Base-by-base conservation (phyloP, 2,329 filamentous ascomycete genomes). In the Claviceps quebecensis region DNA sequence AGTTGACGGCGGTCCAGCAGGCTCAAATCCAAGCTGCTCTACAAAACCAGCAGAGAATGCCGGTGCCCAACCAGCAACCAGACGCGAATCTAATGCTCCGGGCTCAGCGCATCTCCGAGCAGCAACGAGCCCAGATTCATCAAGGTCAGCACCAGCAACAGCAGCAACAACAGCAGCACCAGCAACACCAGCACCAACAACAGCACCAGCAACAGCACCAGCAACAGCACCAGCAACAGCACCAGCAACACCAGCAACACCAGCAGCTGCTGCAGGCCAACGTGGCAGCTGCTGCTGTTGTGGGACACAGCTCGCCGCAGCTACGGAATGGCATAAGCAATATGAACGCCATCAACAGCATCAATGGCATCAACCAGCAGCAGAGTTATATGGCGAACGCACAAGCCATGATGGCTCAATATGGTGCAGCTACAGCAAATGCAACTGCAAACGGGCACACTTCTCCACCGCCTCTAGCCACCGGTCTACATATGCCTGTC, bases 1-100 rank as follows among this genome's bases (percentile, higher is more conserved):
- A 78, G 43, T 76, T 86, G 70, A 80, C 79, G 53, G 77, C 77
- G 45, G 73, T 86, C 23, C 80, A 82, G 39, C 83, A 86, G 62
- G 81, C 84, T 23, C 84, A 84, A 56, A 76, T 87, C 70, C 82
- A 84, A 59, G 53, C 53, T 14, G 73, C 74, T 16, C 57, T 69
- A 57, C 70, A 76, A 55, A 71, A 69, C 5, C 76, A 84, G 55
- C 74, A 78, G 50, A 76, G 83, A 51, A 76, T 87, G 70, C 76
- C 80, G 2, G 65, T 67, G 57, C 63, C 65, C 2, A 66, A 65
- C 38, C 61, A 64, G 41, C 64, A 64, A 40, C 62, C 77, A 2
- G 77, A 81, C 54, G 68, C 77, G 26, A 73, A 73, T 51, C 65
- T 82, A 46, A 72, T 82, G 57, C 69, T 83, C 58, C 81, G 84